Percentiles rank a stretch among this genome's conserved stretches.
These are phyloP conservation scores for Liriodendron chinense DNA, from an alignment of 164 flowering plant species.

Conservation along the genomic window DNA sequence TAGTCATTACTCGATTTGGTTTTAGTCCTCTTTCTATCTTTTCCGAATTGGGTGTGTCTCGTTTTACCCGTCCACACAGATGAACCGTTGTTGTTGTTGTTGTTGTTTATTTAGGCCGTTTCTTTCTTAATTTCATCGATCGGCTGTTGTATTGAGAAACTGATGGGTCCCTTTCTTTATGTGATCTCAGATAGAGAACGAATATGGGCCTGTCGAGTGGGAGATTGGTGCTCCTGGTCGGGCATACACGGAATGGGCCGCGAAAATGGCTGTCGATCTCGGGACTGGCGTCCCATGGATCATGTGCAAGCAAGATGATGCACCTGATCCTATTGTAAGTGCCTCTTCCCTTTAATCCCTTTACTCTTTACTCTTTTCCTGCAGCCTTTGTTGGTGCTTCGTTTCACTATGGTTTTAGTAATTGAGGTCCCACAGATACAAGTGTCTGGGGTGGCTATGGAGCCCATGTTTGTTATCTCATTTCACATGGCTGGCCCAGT, in stretches of 20 bases:
- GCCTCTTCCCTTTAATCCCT: not conserved
- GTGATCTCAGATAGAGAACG: constrained; percentile 62
- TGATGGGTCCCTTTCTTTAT: not conserved
- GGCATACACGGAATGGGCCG: constrained; percentile 78
- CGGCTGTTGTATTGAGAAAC: not conserved
- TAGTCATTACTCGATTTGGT: not conserved
- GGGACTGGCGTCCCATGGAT: constrained; percentile 95
- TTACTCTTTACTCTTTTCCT: not conserved
- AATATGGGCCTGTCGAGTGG: constrained; percentile 76
- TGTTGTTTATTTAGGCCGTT: not conserved
- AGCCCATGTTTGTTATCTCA: not conserved
- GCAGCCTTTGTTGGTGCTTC: not conserved
- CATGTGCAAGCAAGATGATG: constrained; percentile 96
- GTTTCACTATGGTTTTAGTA: constrained; percentile 15
- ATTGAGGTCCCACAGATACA: constrained; percentile 19
- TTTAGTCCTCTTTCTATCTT: not conserved
- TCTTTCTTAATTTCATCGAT: not conserved
- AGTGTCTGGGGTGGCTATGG: not conserved
- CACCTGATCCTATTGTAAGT: constrained; percentile 77
- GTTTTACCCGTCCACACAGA: not conserved
- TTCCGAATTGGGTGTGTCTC: not conserved
- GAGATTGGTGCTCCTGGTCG: constrained; percentile 77
- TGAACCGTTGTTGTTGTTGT: not conserved
- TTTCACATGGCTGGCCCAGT: constrained; percentile 1
- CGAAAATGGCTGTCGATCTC: constrained; percentile 75